Evolutionary conservation across 306 rosid species (phyloP).

Genomic region (Casuarina cunninghamiana): DNA sequence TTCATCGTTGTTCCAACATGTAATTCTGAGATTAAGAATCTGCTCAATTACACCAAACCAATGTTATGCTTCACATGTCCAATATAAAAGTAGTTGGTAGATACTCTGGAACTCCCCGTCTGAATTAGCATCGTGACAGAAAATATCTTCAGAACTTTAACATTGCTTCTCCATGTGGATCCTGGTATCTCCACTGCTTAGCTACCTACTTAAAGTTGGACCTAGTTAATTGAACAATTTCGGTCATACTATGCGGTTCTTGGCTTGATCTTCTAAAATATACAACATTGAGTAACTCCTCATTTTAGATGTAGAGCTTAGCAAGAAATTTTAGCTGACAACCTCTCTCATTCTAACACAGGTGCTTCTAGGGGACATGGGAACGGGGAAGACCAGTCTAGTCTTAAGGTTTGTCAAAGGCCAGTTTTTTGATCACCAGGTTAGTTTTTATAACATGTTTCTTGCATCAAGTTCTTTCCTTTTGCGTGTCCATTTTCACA

Average conservation of each 20-base stretch:
- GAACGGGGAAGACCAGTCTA: conserved; percentile 64
- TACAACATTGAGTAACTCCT: neutral
- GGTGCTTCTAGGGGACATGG: conserved; percentile 62
- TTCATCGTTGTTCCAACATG: too few species aligned
- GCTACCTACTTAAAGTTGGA: neutral
- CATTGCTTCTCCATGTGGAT: neutral
- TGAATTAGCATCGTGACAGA: neutral
- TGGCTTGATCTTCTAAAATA: neutral
- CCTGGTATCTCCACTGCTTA: neutral
- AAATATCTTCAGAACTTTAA: neutral
- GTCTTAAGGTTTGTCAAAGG: conserved; percentile 86
- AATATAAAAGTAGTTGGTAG: neutral
- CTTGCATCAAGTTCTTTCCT: neutral
- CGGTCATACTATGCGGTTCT: neutral
- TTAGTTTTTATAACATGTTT: conserved; percentile 20
- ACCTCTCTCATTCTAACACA: conserved; percentile 9
- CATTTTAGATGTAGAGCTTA: neutral
- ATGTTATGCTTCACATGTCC: too few species aligned
- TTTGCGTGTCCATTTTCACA: neutral
- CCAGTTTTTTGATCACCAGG: conserved; percentile 70
- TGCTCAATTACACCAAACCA: too few species aligned
- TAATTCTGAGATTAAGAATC: too few species aligned
- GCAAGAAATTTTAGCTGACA: neutral
- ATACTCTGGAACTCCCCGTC: neutral
- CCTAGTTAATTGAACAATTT: neutral